phyloP scores from a whole-genome alignment of 2,329 filamentous ascomycete species.

The Talaromyces sp. region DNA sequence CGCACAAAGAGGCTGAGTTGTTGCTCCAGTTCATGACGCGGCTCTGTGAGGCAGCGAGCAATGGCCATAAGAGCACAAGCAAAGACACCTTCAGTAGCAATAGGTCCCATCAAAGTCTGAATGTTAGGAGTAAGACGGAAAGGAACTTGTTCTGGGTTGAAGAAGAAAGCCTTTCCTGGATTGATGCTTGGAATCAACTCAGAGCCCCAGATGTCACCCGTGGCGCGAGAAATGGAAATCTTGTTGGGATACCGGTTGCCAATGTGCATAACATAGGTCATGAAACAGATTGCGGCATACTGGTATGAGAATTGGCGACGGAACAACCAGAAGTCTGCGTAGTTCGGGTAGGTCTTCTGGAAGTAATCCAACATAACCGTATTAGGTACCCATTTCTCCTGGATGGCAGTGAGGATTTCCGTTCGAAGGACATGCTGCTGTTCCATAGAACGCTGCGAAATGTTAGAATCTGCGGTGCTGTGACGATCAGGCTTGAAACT shows the following conservation, averaged over 20 bases:
- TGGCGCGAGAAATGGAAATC: conserved; percentile 81
- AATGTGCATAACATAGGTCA: conserved; percentile 98
- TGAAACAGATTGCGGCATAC: conserved; percentile 90
- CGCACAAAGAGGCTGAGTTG: conserved; percentile 91
- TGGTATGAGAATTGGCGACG: conserved; percentile 95
- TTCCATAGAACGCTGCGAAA: conserved; percentile 53
- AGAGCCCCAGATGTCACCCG: conserved; percentile 93
- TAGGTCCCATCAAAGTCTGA: conserved; percentile 91
- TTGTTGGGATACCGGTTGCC: conserved; percentile 94
- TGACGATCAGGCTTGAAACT: conserved; percentile 25
- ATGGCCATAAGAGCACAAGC: conserved; percentile 95
- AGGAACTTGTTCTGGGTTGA: conserved; percentile 91
- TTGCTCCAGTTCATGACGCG: conserved; percentile 79
- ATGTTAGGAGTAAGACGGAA: conserved; percentile 97
- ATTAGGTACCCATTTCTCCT: conserved; percentile 86
- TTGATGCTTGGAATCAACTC: conserved; percentile 92
- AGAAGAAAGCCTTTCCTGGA: conserved; percentile 79
- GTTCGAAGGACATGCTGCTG: conserved; percentile 71
- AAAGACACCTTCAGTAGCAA: conserved; percentile 95
- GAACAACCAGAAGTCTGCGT: conserved; percentile 97
- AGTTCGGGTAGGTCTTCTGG: conserved; percentile 81
- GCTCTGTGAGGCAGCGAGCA: conserved; percentile 87
- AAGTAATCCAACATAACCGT: conserved; percentile 85
- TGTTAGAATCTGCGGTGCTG: conserved; percentile 29
- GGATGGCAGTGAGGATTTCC: conserved; percentile 92